Conservation (phyloP, 352 stramenopile genomes). For the Globisporangium perplexum region DNA sequence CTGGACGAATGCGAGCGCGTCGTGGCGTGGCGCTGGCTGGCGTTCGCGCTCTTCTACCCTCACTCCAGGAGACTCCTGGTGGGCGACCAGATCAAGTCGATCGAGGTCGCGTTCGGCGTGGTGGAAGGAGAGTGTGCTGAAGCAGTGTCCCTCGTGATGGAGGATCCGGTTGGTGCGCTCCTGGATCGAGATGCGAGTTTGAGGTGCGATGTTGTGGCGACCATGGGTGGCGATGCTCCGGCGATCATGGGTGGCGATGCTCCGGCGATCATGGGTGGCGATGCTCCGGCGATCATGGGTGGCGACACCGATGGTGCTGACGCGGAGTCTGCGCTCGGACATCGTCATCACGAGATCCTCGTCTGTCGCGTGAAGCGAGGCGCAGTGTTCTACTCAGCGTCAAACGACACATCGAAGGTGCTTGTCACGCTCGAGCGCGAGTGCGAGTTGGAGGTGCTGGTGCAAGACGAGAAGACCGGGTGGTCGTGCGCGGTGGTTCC, state of each 20-base stretch:
- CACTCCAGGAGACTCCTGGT: constrained; percentile 1
- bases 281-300: no score
- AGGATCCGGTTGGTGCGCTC: constrained; percentile 3
- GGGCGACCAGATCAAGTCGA: background rate
- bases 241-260: no score
- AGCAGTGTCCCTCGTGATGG: background rate
- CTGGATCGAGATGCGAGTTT: background rate
- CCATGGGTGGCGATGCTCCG: no score
- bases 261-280: no score
- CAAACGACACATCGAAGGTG: background rate
- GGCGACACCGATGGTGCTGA: no score
- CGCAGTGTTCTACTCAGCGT: constrained; percentile 1
- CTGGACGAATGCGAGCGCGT: background rate
- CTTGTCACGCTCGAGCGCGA: background rate
- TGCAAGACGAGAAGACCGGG: background rate
- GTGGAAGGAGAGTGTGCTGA: background rate
- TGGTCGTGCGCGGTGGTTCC: constrained; percentile 4
- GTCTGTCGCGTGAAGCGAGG: background rate
- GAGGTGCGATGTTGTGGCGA: no score
- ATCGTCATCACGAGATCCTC: background rate
- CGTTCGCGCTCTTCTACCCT: constrained; percentile 8
- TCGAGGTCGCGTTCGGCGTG: constrained; percentile 1
- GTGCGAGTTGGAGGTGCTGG: constrained; percentile 3
- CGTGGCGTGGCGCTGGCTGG: constrained; percentile 8
- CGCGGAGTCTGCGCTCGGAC: no score